phyloP scores from a whole-genome alignment of 805 yeast species.

The Yarrowia phangngaensis region DNA sequence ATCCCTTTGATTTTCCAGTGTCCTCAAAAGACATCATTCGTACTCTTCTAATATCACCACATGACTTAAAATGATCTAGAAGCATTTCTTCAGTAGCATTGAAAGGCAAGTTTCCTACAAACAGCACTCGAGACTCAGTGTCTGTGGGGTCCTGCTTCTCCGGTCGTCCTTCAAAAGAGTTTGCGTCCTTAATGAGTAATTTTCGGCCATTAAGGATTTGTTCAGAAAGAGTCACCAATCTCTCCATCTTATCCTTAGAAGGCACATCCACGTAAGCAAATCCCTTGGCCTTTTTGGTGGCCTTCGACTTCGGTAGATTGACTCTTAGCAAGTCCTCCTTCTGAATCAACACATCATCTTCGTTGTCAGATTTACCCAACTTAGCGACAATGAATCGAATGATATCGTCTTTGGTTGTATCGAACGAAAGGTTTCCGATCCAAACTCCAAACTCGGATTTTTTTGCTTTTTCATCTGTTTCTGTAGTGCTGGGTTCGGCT shows the following conservation, averaged over 20 bases:
- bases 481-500: conserved; percentile 31
- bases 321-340: conserved; percentile 67
- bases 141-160: conserved; percentile 68
- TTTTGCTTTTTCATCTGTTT: conserved; percentile 33
- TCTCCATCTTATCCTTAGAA: conserved; percentile 53
- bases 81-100: conserved; percentile 81
- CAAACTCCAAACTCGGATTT: conserved; percentile 70
- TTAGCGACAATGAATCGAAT: conserved; percentile 59
- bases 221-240: conserved; percentile 69
- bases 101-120: conserved; percentile 89
- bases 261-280: conserved; percentile 87
- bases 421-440: conserved; percentile 90
- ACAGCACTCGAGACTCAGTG: conserved; percentile 60
- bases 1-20: conserved; percentile 93
- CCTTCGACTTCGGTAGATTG: conserved; percentile 69
- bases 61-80: conserved; percentile 79
- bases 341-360: conserved; percentile 42
- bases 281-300: conserved; percentile 53
- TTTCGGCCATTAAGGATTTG: conserved; percentile 75
- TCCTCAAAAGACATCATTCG: conserved; percentile 99
- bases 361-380: conserved; percentile 39
- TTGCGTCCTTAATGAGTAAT: conserved; percentile 74
- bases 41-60: conserved; percentile 78
- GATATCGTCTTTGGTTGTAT: conserved; percentile 73
- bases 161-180: conserved; percentile 86